Evolutionary conservation across 139 green algal genomes (phyloP).

Genomic region (Closterium sp.): DNA sequence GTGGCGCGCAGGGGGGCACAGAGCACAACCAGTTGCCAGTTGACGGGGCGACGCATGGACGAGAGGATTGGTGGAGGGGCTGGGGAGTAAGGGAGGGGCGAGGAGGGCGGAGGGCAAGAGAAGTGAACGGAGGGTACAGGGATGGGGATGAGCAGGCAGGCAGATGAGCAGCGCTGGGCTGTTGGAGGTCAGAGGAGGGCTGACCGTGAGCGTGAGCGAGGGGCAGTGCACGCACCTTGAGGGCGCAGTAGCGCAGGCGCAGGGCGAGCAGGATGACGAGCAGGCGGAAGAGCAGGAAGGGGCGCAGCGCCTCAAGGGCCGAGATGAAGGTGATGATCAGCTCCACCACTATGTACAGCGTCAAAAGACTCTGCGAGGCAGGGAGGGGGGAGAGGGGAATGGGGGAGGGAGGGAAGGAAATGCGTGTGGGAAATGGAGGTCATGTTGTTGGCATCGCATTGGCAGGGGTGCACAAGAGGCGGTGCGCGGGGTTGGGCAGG

Average conservation of each 20-base stretch:
- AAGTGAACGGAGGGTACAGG: no score
- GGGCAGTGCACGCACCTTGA: conserved; percentile 21
- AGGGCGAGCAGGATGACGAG: conserved; percentile 26
- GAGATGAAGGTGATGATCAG: conserved; percentile 32
- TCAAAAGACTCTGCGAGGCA: conserved; percentile 9
- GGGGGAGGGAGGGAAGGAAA: neutral
- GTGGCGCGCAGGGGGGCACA: neutral
- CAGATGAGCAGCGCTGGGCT: no score
- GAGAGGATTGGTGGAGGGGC: no score
- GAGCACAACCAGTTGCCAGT: no score
- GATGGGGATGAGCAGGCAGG: no score
- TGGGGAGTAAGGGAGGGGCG: no score
- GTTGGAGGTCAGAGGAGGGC: no score
- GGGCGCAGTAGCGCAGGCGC: conserved; percentile 11
- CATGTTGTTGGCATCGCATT: no score
- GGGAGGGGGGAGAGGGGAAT: neutral
- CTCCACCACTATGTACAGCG: conserved; percentile 32
- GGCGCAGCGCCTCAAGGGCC: conserved; percentile 4
- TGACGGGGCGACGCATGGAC: no score
- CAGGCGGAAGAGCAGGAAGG: conserved; percentile 34
- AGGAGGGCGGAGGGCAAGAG: no score
- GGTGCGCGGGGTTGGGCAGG: neutral
- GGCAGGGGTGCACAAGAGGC: no score
- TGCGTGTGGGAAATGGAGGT: neutral
- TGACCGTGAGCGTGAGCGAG: no score